These are phyloP conservation scores for Heliophila coronopifolia DNA, from an alignment of 441 rosid species.

Conservation along the genomic window DNA sequence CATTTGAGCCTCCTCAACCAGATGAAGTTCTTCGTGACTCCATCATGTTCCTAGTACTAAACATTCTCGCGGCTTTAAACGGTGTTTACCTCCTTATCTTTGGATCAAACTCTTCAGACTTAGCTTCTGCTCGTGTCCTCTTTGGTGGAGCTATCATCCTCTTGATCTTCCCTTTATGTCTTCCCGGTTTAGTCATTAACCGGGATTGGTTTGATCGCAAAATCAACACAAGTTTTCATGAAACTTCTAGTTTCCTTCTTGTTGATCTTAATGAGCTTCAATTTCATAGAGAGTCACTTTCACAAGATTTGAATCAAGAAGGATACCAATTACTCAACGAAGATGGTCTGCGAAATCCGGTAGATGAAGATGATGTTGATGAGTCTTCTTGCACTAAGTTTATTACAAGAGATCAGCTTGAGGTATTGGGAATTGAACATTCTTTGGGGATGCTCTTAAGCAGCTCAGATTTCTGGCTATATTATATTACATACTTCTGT, in stretches of 20 bases:
- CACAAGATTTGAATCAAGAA: too few species aligned
- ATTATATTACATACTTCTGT: slow-evolving; percentile 69
- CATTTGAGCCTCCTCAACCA: slow-evolving; percentile 51
- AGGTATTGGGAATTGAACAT: slow-evolving; percentile 81
- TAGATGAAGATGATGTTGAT: too few species aligned
- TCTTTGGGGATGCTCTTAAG: slow-evolving; percentile 45
- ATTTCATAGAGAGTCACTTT: too few species aligned
- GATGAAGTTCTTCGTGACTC: slow-evolving; percentile 55
- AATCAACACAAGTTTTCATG: slow-evolving; percentile 42
- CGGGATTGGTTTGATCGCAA: slow-evolving; percentile 57
- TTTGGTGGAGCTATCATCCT: slow-evolving; percentile 60
- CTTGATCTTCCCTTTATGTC: slow-evolving; percentile 59
- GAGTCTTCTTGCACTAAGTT: slow-evolving; percentile 39
- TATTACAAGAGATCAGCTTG: slow-evolving; percentile 42
- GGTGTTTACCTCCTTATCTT: slow-evolving; percentile 76
- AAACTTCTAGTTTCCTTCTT: slow-evolving; percentile 52
- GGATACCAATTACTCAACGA: too few species aligned
- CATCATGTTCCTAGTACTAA: slow-evolving; percentile 53
- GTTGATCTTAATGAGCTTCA: too few species aligned
- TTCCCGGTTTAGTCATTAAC: slow-evolving; percentile 71
- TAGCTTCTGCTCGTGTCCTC: slow-evolving; percentile 41
- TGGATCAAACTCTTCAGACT: slow-evolving; percentile 38
- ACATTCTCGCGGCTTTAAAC: slow-evolving; percentile 52
- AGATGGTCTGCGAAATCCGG: too few species aligned
- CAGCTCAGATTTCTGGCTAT: slow-evolving; percentile 87